Evolutionary conservation across 257 asterid species (phyloP).

Genomic region (Petunia secreta): DNA sequence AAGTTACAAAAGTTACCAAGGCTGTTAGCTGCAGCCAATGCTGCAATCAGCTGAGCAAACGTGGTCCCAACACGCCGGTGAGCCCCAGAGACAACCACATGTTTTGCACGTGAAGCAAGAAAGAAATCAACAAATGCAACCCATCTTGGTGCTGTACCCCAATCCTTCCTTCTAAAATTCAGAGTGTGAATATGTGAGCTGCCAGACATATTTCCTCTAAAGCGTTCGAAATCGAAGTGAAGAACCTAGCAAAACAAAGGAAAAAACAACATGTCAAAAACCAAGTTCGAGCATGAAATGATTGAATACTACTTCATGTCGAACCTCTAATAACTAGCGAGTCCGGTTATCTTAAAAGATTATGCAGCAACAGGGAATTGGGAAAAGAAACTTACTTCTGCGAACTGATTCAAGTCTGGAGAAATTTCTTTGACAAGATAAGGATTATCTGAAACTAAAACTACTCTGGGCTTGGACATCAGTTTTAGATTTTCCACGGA

Average conservation of each 20-base stretch:
- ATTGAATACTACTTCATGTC: background rate
- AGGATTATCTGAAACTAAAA: slow-evolving; percentile 87
- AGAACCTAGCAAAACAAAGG: slow-evolving; percentile 59
- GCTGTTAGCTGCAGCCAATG: slow-evolving; percentile 79
- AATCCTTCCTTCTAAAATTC: slow-evolving; percentile 70
- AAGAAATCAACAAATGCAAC: slow-evolving; percentile 98
- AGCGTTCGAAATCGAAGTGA: slow-evolving; percentile 71
- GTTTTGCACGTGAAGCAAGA: slow-evolving; percentile 85
- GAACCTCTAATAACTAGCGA: slow-evolving; percentile 8
- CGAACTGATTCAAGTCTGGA: slow-evolving; percentile 56
- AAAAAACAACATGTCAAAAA: slow-evolving; percentile 14
- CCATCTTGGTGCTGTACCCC: slow-evolving; percentile 99
- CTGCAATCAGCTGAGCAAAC: slow-evolving; percentile 85
- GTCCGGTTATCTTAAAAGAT: background rate
- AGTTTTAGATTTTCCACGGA: slow-evolving; percentile 42
- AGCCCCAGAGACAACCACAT: slow-evolving; percentile 86
- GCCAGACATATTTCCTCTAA: slow-evolving; percentile 60
- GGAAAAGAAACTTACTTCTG: slow-evolving; percentile 58
- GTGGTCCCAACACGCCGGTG: slow-evolving; percentile 96
- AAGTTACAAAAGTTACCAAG: slow-evolving; percentile 56
- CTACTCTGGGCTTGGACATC: slow-evolving; percentile 66
- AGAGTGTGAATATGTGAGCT: slow-evolving; percentile 32
- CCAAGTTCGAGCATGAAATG: background rate
- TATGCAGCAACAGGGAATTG: background rate
- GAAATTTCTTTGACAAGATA: slow-evolving; percentile 61